Evolutionary conservation across 2,329 filamentous ascomycete genomes (phyloP).

Genomic region (Fusarium dlaminii): DNA sequence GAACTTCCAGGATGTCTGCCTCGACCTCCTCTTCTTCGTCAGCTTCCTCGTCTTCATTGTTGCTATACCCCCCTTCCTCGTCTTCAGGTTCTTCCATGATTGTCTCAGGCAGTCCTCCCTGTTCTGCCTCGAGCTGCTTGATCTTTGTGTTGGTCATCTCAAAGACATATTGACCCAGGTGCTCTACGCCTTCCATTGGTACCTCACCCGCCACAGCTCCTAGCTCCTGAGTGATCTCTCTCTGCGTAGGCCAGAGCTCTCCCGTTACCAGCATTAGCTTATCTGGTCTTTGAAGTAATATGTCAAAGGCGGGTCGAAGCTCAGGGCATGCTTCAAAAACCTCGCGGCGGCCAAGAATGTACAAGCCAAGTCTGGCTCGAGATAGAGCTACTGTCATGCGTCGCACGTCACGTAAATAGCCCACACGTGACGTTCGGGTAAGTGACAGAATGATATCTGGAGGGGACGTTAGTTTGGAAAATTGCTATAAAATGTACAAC

Average conservation of each 20-base stretch:
- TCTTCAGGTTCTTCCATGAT: conserved; percentile 44
- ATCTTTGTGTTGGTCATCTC: conserved; percentile 84
- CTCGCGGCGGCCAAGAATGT: conserved; percentile 86
- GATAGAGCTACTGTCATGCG: conserved; percentile 95
- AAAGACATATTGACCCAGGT: conserved; percentile 94
- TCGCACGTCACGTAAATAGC: conserved; percentile 92
- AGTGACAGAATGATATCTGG: conserved; percentile 92
- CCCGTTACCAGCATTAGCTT: conserved; percentile 84
- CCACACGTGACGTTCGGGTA: conserved; percentile 86
- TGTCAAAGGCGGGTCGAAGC: conserved; percentile 84
- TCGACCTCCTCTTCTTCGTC: conserved; percentile 45
- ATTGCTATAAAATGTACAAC: neutral
- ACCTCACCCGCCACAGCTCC: conserved; percentile 64
- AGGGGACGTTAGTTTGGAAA: conserved; percentile 30
- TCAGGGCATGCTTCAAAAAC: conserved; percentile 92
- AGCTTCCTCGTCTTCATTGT: conserved; percentile 46
- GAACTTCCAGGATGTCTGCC: conserved; percentile 50
- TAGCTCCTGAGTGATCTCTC: conserved; percentile 57
- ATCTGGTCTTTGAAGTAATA: conserved; percentile 79
- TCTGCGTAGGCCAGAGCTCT: conserved; percentile 81
- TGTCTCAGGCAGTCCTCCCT: conserved; percentile 37
- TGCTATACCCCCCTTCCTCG: conserved; percentile 45
- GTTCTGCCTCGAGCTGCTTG: conserved; percentile 58
- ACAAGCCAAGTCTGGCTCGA: conserved; percentile 88
- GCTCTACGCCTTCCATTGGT: conserved; percentile 90